Base-by-base conservation (phyloP, 106 monocot species). In the Phalaenopsis equestris region DNA sequence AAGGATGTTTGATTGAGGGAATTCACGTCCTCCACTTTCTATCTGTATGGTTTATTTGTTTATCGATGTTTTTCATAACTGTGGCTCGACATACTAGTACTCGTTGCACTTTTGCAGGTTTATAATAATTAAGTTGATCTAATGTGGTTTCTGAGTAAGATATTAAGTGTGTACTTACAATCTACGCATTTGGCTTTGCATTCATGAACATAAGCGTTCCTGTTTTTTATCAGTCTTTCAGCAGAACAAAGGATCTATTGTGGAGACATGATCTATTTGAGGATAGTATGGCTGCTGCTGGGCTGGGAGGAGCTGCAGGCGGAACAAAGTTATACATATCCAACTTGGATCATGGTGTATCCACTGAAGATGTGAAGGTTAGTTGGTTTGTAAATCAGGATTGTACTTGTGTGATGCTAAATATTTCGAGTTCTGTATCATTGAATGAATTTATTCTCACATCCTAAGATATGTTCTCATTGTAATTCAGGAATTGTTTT, bases 351-450 rank as follows among this genome's bases (percentile, higher is more conserved):
- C 90, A 88, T 84, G 86, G 98, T 77, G 98, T 99, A 38, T 91
- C 94, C 65, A 99, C 91, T 87, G 92, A 94, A 72, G 98, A 99
- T 90, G 93, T 99, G 73, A 92, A 93, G 94, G 98, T 99, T 80
- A 76, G 78, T 81, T 82, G 70, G 42, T 73, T 39, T 82, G 48
- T 41, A 42, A 73, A 73, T 73, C 73, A 36, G 16, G 10, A 73
- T 42, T 41, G 73, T 15, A 73, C 3, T 19, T 2, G 17, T 78
- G 52, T 14, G n/a, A 30, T 82, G 30, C 76, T 67, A 65, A 67
- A 61, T 5, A 23, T 52, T n/a, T 37, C 8, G 9, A 43, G 17
- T 42, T 73, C 19, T 7, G 24, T 46, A 77, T 67, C 67, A 7
- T 68, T 68, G 21, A 24, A 65, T 39, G 23, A 45, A 48, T 4